Conservation (phyloP, 2,329 filamentous ascomycete genomes). For the Pseudomassariella vexata region DNA sequence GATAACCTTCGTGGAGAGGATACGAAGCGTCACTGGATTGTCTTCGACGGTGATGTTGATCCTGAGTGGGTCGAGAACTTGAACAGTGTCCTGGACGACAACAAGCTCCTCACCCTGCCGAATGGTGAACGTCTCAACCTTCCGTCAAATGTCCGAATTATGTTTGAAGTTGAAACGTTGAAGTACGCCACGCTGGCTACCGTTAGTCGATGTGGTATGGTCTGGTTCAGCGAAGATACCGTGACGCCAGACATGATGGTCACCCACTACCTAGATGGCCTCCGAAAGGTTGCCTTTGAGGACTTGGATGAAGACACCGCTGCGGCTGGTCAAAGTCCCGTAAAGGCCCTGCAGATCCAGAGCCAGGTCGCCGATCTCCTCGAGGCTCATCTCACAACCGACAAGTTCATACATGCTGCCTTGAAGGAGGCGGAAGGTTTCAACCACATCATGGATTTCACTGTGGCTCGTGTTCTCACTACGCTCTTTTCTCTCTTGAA, state of each 20-base stretch:
- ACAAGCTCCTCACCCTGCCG: slow-evolving; percentile 92
- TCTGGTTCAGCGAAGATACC: slow-evolving; percentile 99
- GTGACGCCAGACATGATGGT: slow-evolving; percentile 93
- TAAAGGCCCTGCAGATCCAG: slow-evolving; percentile 76
- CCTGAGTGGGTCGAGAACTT: slow-evolving; percentile 99
- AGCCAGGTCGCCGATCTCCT: slow-evolving; percentile 74
- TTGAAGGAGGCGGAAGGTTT: slow-evolving; percentile 71
- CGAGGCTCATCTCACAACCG: slow-evolving; percentile 66
- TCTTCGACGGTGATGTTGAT: slow-evolving; percentile 98
- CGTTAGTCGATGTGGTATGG: slow-evolving; percentile 99
- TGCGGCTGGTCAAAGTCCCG: slow-evolving; percentile 66
- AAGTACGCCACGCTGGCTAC: slow-evolving; percentile 97
- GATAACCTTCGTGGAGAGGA: slow-evolving; percentile 98
- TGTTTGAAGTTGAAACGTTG: slow-evolving; percentile 98
- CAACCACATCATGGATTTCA: slow-evolving; percentile 98
- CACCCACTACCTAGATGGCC: slow-evolving; percentile 77
- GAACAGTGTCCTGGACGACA: slow-evolving; percentile 99
- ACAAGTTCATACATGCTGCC: slow-evolving; percentile 74
- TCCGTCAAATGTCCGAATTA: slow-evolving; percentile 91
- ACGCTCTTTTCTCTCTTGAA: slow-evolving; percentile 95
- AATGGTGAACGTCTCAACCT: slow-evolving; percentile 97
- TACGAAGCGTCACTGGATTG: slow-evolving; percentile 96
- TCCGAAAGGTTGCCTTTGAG: slow-evolving; percentile 81
- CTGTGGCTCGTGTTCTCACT: slow-evolving; percentile 79
- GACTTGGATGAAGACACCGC: slow-evolving; percentile 91